Evolutionary conservation across 2,329 filamentous ascomycete species (phyloP).

Genomic region (Xylaria hypoxylon): DNA sequence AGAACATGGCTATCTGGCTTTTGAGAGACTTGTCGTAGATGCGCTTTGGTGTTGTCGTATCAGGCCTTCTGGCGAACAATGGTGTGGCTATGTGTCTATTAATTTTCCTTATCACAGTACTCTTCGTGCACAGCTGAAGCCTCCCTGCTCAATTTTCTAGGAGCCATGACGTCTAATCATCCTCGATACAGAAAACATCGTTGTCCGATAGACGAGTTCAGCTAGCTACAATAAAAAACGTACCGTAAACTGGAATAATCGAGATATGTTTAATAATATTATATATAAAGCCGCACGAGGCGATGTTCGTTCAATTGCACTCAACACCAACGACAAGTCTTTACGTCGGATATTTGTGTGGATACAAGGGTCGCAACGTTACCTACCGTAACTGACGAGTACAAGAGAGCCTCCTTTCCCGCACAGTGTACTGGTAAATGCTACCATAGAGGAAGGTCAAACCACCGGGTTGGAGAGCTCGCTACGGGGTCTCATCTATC

Average conservation of each 20-base stretch:
- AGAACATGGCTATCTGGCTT: background rate
- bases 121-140: background rate
- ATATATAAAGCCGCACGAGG: background rate
- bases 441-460: conserved; percentile 7
- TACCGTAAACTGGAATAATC: background rate
- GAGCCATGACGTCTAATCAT: background rate
- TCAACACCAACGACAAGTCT: conserved; percentile 9
- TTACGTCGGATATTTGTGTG: conserved; percentile 18
- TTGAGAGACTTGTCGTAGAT: background rate
- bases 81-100: background rate
- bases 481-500: conserved; percentile 29
- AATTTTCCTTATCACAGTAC: background rate
- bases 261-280: conserved; percentile 1
- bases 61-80: background rate
- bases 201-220: background rate
- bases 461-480: conserved; percentile 10
- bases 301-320: background rate
- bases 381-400: conserved; percentile 8
- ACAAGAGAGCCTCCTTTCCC: background rate
- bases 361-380: conserved; percentile 13
- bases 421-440: conserved; percentile 1
- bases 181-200: background rate
- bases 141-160: background rate
- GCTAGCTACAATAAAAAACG: background rate
- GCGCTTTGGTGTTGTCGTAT: background rate